Base-by-base conservation (phyloP, 2,329 filamentous ascomycete species). In the Pyrenophora tritici-repentis region DNA sequence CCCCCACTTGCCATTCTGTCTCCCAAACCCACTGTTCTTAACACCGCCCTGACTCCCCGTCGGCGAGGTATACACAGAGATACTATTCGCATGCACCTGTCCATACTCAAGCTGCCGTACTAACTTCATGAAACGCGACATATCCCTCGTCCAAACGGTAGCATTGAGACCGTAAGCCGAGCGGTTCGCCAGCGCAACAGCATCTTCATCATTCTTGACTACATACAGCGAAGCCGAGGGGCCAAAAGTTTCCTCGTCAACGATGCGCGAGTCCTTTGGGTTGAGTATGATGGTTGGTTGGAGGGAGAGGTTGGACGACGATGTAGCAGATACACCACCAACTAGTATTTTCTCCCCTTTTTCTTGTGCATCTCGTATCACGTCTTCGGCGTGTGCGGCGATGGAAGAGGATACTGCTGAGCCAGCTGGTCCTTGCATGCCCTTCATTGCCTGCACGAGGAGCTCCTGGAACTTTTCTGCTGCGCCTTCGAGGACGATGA, bases 181-280 rank as follows among this genome's bases (percentile, higher is more conserved):
- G 63, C 91, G 87, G 67, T 94, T 94, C n/a, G 89, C 88, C 14
- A 91, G 74, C n/a, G 77, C 75, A 16, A 93, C 71, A 0, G 88
- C 89, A 55, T 90, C 86, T 14, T 89, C 87, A 47, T 89, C 86
- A 2, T 69, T 75, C 29, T 85, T 79, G 14, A 91, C 79, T 9
- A 81, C 76, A n/a, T 87, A 81, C 14, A 93, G 65, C 13, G 84
- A 84, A 2, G 90, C 86, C 0, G 83, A 85, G 0, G 90, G 89
- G 0, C 88, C 90, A 62, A 94, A 94, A 1, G 84, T 87, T 73
- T 93, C 90, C 2, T 82, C 85, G 59, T 81, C 75, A 70, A 87
- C 91, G 20, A 93, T 76, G 47, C 88, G 84, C 86, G 91, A 73
- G 48, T 91, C 16, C 2, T 29, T 51, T 14, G 49, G 80, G 38